These are phyloP conservation scores for Tilletia walkeri DNA, from an alignment of 1,284 basidiomycete species.

Conservation along the genomic window DNA sequence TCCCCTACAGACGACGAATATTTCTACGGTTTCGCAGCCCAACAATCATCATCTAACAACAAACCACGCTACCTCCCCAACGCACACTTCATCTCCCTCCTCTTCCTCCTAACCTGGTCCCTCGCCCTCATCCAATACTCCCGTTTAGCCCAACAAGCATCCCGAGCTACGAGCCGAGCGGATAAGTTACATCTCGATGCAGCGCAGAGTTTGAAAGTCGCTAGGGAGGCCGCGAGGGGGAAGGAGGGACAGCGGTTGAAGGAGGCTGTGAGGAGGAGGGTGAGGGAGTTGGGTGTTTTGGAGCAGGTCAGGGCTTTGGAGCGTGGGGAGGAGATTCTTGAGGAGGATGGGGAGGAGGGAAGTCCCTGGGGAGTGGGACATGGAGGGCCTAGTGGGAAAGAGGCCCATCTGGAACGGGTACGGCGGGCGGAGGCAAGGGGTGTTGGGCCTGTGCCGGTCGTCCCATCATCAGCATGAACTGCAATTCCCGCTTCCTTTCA, in stretches of 20 bases:
- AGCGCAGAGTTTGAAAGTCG: constrained; percentile 23
- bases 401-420: constrained; percentile 23
- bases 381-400: constrained; percentile 33
- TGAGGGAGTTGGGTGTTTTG: constrained; percentile 25
- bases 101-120: constrained; percentile 35
- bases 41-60: background rate
- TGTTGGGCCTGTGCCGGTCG: background rate
- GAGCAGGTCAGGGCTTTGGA: constrained; percentile 14
- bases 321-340: background rate
- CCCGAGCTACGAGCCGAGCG: constrained; percentile 30
- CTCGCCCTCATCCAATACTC: constrained; percentile 32
- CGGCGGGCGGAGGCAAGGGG: background rate
- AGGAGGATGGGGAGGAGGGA: background rate
- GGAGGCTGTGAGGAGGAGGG: constrained; percentile 24
- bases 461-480: too few relatives aligned
- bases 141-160: constrained; percentile 26
- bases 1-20: constrained; percentile 26
- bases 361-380: constrained; percentile 28
- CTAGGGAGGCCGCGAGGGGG: constrained; percentile 26
- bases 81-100: constrained; percentile 28
- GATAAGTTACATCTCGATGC: constrained; percentile 29
- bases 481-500: too few relatives aligned
- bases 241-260: constrained; percentile 27
- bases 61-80: constrained; percentile 26
- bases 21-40: constrained; percentile 16